Evolutionary conservation across 192 early-diverging fungal genomes (phyloP), one percentile per base, ranked within the genome.

Genomic region (Jimgerdemannia flammicorona): DNA sequence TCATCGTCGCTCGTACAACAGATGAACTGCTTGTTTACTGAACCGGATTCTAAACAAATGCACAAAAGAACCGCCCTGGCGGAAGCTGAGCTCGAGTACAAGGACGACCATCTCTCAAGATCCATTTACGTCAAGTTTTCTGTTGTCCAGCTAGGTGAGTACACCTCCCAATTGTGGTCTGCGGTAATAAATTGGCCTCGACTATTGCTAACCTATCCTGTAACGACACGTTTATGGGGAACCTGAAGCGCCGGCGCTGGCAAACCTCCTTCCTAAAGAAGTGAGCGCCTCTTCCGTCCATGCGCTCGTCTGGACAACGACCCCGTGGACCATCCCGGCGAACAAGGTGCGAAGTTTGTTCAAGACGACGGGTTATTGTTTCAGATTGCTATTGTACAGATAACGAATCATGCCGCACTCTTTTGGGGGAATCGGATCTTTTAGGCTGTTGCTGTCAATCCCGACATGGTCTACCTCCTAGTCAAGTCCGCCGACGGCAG

Each of bases 271-370:
- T 14, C 49, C 49, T 10, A 59, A 59, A 14, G 49, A 59, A 6
- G 49, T 14, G 14, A 2, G 6, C 49, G 49, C 49, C 0, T 80
- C 85, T 0, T 44, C 83, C 4, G 63, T 84, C 59, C 83, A 71
- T 70, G 84, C 82, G 9, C 75, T 93, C 9, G 84, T 93, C 11
- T 95, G 93, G 93, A 93, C 92, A 3, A 95, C 93, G 1, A 95
- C 93, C 3, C 93, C 93, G 1, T 93, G 93, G 93, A 93, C 91
- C 3, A 77, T 95, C 9, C 93, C 93, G 1, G 91, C 93, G 40
- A 95, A 95, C 82, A 77, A 82, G 64, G 82, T 75, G 69, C 70
- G 40, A 6, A 7, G 40, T 17, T 41, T 20, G 18, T n/a, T 4
- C 40, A 11, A n/a, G 39, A 70, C 4, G 7, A 70, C 3, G 20